Evolutionary conservation across 345 rosid genomes (phyloP).

Genomic region (Excoecaria cochinchinensis): DNA sequence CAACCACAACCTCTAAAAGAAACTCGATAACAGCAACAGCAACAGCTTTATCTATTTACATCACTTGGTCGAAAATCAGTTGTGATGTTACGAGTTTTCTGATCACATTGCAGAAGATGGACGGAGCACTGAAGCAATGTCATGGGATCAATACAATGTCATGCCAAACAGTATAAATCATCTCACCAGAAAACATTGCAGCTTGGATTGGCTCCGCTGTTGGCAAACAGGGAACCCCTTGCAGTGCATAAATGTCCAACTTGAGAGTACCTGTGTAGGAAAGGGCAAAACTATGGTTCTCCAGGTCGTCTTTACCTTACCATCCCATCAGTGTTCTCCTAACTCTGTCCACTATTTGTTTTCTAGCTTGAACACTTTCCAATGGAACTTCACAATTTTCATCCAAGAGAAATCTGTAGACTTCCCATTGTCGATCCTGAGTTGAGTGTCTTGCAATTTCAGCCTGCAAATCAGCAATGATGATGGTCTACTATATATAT

Average conservation of each 20-base stretch:
- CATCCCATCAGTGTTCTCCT: slow-evolving; percentile 29
- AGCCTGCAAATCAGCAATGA: slow-evolving; percentile 13
- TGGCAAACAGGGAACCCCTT: neutral
- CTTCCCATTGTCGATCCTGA: slow-evolving; percentile 29
- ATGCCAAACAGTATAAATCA: neutral
- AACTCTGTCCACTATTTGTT: slow-evolving; percentile 22
- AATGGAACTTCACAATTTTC: slow-evolving; percentile 21
- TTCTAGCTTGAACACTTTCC: slow-evolving; percentile 16
- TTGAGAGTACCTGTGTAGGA: neutral
- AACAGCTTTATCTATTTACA: neutral
- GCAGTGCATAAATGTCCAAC: neutral
- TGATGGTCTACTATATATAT: neutral
- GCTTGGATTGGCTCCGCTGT: neutral
- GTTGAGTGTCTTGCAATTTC: slow-evolving; percentile 32
- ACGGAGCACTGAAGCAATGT: neutral
- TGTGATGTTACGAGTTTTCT: neutral
- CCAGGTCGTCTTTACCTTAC: slow-evolving; percentile 8
- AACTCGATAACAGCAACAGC: neutral
- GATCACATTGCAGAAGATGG: neutral
- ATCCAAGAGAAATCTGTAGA: slow-evolving; percentile 32
- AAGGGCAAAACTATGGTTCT: neutral
- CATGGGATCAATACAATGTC: neutral
- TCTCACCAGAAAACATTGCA: neutral
- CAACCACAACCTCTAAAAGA: neutral
- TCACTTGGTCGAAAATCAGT: neutral